phyloP scores from a whole-genome alignment of 106 monocot species.

The Allium cepa region DNA sequence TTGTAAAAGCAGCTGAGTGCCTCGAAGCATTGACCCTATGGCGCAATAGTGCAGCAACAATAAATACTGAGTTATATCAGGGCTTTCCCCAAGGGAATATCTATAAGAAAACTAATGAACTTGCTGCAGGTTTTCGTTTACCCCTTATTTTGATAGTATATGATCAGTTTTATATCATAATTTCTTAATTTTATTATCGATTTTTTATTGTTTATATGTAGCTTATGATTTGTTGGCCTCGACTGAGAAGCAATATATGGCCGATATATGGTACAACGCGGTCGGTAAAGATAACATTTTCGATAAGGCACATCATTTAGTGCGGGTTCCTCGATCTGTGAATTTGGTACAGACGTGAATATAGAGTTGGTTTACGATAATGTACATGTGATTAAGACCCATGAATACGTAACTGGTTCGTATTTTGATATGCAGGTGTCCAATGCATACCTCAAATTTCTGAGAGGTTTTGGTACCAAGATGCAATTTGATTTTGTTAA shows the following conservation, averaged over 20 bases:
- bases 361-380: background rate
- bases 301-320: background rate
- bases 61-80: constrained; percentile 40
- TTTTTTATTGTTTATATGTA: constrained; percentile 3
- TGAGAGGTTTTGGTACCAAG: constrained; percentile 25
- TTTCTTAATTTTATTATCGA: background rate
- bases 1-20: constrained; percentile 34
- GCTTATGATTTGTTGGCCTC: constrained; percentile 43
- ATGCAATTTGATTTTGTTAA: constrained; percentile 45
- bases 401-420: background rate
- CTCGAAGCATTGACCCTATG: constrained; percentile 43
- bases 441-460: constrained; percentile 42
- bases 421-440: constrained; percentile 20
- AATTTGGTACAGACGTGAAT: constrained; percentile 19
- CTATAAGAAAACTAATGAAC: constrained; percentile 30
- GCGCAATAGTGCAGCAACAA: constrained; percentile 27
- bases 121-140: constrained; percentile 29
- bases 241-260: constrained; percentile 16
- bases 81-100: constrained; percentile 19
- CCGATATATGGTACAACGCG: constrained; percentile 27
- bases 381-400: background rate
- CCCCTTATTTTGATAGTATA: background rate
- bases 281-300: background rate
- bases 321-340: constrained; percentile 24
- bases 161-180: background rate